Evolutionary conservation across 768 basidiomycete species (phyloP).

Genomic region (Pulveroboletus frians): DNA sequence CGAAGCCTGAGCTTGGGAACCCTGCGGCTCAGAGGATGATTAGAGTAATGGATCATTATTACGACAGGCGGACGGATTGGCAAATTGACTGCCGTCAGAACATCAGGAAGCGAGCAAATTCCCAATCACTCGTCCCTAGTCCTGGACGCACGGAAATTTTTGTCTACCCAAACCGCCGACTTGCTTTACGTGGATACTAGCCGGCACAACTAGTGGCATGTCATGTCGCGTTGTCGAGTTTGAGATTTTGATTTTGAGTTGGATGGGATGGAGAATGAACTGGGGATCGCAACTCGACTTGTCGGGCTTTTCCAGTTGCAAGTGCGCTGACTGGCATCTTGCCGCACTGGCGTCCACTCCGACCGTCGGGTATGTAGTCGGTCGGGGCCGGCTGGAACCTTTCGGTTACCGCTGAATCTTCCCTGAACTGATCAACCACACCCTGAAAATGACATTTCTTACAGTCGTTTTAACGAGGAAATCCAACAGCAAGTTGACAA

Average conservation of each 20-base stretch:
- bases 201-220: too few species aligned
- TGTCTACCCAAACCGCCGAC: too few species aligned
- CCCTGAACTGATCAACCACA: too few species aligned
- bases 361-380: too few species aligned
- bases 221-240: background rate
- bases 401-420: too few species aligned
- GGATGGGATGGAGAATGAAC: background rate
- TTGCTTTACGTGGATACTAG: too few species aligned
- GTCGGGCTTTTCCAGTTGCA: too few species aligned
- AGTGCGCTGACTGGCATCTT: too few species aligned
- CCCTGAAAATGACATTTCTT: background rate
- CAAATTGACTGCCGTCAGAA: background rate
- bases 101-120: background rate
- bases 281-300: too few species aligned
- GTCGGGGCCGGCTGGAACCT: too few species aligned
- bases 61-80: background rate
- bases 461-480: background rate
- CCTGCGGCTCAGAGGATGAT: background rate
- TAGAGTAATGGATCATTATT: conserved; percentile 8
- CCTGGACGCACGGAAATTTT: background rate
- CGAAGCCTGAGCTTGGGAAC: background rate
- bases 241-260: background rate
- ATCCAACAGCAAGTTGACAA: background rate
- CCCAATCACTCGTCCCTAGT: background rate
- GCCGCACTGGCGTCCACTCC: too few species aligned